Conservation (phyloP, 2,329 filamentous ascomycete species). For the Chaetomium globosum region DNA sequence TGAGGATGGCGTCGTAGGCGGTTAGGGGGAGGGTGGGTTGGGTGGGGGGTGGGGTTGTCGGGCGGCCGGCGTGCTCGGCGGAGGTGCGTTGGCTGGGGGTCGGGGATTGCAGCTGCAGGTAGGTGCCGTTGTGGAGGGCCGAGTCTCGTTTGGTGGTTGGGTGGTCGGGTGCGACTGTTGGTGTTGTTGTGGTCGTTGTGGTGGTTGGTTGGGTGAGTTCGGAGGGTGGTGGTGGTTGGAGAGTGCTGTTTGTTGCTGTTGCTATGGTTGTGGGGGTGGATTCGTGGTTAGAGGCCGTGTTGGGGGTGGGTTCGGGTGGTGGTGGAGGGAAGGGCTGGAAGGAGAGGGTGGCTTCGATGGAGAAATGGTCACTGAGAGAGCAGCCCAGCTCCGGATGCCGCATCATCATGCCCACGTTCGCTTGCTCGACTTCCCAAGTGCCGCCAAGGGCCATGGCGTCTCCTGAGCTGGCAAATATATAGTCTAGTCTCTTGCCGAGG, state of each 20-base stretch:
- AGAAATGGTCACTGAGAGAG: conserved; percentile 93
- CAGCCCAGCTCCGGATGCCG: conserved; percentile 80
- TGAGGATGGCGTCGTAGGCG: conserved; percentile 68
- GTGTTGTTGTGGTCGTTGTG: not conserved
- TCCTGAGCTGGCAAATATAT: conserved; percentile 78
- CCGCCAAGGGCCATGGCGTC: conserved; percentile 40
- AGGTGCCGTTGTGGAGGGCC: conserved; percentile 43
- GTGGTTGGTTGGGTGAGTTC: conserved; percentile 21
- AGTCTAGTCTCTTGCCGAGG: conserved; percentile 85
- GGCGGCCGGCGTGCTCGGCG: conserved; percentile 14
- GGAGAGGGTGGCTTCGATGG: conserved; percentile 76
- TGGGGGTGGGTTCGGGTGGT: conserved; percentile 22
- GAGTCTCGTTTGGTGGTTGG: conserved; percentile 34
- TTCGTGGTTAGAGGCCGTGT: conserved; percentile 19
- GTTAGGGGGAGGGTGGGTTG: conserved; percentile 34
- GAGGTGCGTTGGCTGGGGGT: conserved; percentile 37
- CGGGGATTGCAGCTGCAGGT: conserved; percentile 47
- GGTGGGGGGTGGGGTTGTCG: conserved; percentile 33
- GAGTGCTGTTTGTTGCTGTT: conserved; percentile 13
- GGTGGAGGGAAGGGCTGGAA: conserved; percentile 46
- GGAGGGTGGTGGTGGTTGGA: conserved; percentile 8
- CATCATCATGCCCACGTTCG: conserved; percentile 76
- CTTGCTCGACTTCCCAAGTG: conserved; percentile 70
- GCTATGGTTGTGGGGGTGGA: conserved; percentile 17
- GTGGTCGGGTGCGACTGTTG: conserved; percentile 9